phyloP scores from a whole-genome alignment of 495 filamentous ascomycete genomes.

The Neurospora sublineolata region DNA sequence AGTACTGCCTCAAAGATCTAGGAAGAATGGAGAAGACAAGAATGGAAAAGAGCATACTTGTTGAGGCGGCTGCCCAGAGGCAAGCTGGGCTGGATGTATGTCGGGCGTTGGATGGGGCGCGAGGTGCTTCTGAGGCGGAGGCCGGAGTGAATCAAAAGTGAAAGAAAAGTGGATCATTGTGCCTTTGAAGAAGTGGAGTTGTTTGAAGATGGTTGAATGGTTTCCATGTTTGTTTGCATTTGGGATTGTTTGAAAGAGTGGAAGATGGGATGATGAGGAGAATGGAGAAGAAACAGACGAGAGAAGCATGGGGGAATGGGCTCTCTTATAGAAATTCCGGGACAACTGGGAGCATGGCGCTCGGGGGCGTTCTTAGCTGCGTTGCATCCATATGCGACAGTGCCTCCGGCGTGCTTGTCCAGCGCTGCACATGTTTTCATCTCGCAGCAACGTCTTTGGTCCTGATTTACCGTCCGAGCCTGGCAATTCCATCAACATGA shows the following conservation, averaged over 20 bases:
- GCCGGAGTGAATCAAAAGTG: neutral
- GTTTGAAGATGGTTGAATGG: neutral
- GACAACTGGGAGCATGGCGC: neutral
- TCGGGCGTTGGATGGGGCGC: neutral
- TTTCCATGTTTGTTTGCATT: neutral
- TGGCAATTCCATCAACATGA: neutral
- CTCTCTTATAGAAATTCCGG: neutral
- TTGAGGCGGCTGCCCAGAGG: neutral
- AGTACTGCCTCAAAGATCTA: too few relatives aligned
- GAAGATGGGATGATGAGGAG: neutral
- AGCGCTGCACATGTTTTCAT: neutral
- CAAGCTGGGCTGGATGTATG: neutral
- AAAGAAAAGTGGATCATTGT: neutral
- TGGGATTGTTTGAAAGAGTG: neutral
- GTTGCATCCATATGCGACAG: neutral
- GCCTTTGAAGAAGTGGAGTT: neutral
- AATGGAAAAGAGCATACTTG: too few relatives aligned
- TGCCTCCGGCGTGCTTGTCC: neutral
- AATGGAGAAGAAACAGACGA: neutral
- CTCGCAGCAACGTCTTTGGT: neutral
- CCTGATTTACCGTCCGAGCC: neutral
- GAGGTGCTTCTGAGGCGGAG: neutral
- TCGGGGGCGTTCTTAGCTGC: neutral
- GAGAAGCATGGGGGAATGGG: neutral
- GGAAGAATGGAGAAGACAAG: too few relatives aligned